Evolutionary conservation across 1,284 basidiomycete genomes (phyloP).

Genomic region (Ustilago hordei): DNA sequence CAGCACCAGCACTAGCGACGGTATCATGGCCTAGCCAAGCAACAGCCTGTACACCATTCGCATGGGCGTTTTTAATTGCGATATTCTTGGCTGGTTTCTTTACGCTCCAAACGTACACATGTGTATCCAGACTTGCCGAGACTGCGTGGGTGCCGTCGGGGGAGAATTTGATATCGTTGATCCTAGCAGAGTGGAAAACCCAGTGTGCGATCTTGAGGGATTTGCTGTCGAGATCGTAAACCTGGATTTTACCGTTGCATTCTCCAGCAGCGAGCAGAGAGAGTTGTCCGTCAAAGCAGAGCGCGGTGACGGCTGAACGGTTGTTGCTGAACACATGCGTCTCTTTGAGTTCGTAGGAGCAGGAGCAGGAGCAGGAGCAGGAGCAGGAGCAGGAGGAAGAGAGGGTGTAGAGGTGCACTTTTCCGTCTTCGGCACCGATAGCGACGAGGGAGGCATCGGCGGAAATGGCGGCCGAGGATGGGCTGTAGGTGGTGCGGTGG

Average conservation of each 20-base stretch:
- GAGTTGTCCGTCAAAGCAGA: constrained; percentile 86
- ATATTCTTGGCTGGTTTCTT: constrained; percentile 82
- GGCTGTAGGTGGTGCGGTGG: constrained; percentile 37
- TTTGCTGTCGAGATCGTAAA: constrained; percentile 76
- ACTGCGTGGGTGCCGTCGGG: constrained; percentile 80
- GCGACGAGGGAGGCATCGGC: constrained; percentile 74
- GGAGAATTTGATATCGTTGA: constrained; percentile 84
- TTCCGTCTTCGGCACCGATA: constrained; percentile 75
- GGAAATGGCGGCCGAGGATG: constrained; percentile 72
- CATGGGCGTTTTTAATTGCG: constrained; percentile 75
- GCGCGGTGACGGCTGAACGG: constrained; percentile 74
- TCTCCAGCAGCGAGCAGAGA: constrained; percentile 77
- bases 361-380: too few species aligned
- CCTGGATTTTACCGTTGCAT: constrained; percentile 82
- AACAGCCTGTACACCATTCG: constrained; percentile 75
- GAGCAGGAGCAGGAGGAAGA: constrained; percentile 11
- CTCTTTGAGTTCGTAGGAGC: constrained; percentile 6
- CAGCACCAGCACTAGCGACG: constrained; percentile 82
- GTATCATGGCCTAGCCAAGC: constrained; percentile 79
- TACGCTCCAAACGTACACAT: constrained; percentile 89
- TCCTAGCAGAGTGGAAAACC: constrained; percentile 87
- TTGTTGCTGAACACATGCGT: constrained; percentile 75
- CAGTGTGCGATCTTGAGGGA: constrained; percentile 72
- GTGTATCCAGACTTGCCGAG: constrained; percentile 76
- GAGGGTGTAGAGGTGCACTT: constrained; percentile 56